phyloP scores from a whole-genome alignment of 208 protist species.

The Entamoeba moshkovskii region DNA sequence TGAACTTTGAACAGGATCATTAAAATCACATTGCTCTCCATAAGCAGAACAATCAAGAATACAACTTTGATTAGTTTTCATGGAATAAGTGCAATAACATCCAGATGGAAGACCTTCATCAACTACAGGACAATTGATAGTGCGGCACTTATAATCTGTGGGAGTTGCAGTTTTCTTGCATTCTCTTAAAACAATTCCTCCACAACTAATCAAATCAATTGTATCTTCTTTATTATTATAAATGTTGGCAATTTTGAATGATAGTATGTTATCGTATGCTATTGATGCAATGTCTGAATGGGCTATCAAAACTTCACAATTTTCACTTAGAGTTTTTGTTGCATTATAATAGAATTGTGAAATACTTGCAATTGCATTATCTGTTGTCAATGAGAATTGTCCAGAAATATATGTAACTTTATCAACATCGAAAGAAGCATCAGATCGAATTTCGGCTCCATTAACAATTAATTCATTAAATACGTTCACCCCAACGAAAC shows the following conservation, averaged over 20 bases:
- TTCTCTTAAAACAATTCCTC: background rate
- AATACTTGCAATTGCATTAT: background rate
- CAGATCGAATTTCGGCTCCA: background rate
- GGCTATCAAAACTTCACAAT: too few species aligned
- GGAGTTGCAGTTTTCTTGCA: background rate
- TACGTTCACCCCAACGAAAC: background rate
- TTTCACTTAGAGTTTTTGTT: too few species aligned
- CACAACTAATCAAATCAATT: background rate
- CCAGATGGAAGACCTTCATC: background rate
- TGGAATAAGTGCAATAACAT: background rate
- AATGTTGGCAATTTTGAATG: too few species aligned
- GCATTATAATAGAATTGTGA: background rate
- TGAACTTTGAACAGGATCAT: background rate
- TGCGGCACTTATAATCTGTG: background rate
- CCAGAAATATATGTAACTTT: background rate
- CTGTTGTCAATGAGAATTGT: background rate
- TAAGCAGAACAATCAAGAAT: background rate
- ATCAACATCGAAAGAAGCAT: background rate
- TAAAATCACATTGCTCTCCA: background rate
- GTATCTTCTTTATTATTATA: too few species aligned
- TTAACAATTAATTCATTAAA: background rate
- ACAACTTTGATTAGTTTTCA: background rate
- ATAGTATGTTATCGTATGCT: too few species aligned
- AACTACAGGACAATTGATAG: background rate
- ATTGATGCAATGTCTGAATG: too few species aligned